These are phyloP conservation scores for Neurospora sp. DNA, from an alignment of 495 filamentous ascomycete species.

Conservation along the genomic window DNA sequence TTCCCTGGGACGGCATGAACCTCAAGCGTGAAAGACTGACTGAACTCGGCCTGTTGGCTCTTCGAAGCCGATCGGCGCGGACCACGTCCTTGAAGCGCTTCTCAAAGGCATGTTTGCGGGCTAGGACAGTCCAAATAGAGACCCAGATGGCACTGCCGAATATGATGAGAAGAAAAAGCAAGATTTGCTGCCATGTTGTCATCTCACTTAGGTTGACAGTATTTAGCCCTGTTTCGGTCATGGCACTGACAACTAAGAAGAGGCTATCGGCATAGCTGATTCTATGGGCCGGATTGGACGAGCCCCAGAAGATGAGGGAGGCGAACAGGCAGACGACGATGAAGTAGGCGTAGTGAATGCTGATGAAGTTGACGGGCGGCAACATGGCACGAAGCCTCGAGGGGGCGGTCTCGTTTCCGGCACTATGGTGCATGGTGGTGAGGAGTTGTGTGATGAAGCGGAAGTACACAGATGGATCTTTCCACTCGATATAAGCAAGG, in stretches of 20 bases:
- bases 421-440: not conserved
- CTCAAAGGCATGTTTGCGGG: slow-evolving; percentile 64
- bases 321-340: slow-evolving; percentile 51
- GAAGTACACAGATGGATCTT: not conserved
- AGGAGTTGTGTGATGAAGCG: not conserved
- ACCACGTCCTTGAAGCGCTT: slow-evolving; percentile 51
- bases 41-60: slow-evolving; percentile 3
- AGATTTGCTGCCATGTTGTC: slow-evolving; percentile 68
- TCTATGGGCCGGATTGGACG: slow-evolving; percentile 46
- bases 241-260: slow-evolving; percentile 69
- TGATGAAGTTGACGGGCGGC: slow-evolving; percentile 66
- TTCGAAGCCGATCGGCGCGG: slow-evolving; percentile 33
- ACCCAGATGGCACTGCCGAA: slow-evolving; percentile 64
- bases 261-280: slow-evolving; percentile 67
- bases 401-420: not conserved
- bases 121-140: slow-evolving; percentile 49
- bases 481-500: not conserved
- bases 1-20: slow-evolving; percentile 7
- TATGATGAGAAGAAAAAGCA: slow-evolving; percentile 65
- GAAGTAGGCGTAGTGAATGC: slow-evolving; percentile 65
- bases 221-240: slow-evolving; percentile 71
- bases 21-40: slow-evolving; percentile 6
- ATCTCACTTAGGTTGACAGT: slow-evolving; percentile 54
- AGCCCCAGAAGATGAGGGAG: slow-evolving; percentile 65
- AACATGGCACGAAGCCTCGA: slow-evolving; percentile 13